Conservation (phyloP, 257 asterid species). For the Solanum chmielewskii region DNA sequence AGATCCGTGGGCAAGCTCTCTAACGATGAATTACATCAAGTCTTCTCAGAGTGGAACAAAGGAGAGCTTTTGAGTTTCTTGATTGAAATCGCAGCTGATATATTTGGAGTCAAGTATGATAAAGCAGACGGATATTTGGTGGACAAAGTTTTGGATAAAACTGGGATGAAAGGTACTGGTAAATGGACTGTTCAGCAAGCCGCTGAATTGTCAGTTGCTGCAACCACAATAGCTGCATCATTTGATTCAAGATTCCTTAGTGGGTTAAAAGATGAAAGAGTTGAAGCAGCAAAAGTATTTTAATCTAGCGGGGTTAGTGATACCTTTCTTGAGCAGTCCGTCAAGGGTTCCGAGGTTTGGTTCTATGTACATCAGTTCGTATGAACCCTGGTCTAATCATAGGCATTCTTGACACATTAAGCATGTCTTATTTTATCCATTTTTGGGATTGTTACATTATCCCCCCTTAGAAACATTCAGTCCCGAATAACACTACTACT, state of each 20-base stretch:
- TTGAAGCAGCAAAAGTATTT: conserved; percentile 75
- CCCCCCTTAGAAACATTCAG: too few relatives aligned
- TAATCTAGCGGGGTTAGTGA: conserved; percentile 57
- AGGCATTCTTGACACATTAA: too few relatives aligned
- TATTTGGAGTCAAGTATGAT: conserved; percentile 82
- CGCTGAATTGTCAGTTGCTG: conserved; percentile 82
- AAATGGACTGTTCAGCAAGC: conserved; percentile 99
- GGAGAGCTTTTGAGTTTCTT: conserved; percentile 91
- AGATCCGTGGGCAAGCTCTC: conserved; percentile 87
- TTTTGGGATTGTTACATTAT: too few relatives aligned
- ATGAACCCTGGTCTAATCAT: too few relatives aligned
- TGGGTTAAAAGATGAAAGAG: conserved; percentile 85
- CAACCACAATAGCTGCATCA: conserved; percentile 90
- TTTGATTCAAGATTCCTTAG: conserved; percentile 90
- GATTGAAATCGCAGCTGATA: conserved; percentile 92
- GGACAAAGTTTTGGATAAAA: conserved; percentile 91
- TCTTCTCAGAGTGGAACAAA: conserved; percentile 75
- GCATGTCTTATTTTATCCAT: too few relatives aligned
- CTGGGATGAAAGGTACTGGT: conserved; percentile 98
- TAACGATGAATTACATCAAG: conserved; percentile 62
- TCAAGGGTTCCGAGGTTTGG: too few relatives aligned
- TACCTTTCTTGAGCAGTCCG: conserved; percentile 28
- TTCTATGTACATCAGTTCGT: too few relatives aligned
- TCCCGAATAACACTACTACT: too few relatives aligned
- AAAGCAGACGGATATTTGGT: conserved; percentile 70